Base-by-base conservation (phyloP, 306 rosid species). In the Leucaena leucocephala region DNA sequence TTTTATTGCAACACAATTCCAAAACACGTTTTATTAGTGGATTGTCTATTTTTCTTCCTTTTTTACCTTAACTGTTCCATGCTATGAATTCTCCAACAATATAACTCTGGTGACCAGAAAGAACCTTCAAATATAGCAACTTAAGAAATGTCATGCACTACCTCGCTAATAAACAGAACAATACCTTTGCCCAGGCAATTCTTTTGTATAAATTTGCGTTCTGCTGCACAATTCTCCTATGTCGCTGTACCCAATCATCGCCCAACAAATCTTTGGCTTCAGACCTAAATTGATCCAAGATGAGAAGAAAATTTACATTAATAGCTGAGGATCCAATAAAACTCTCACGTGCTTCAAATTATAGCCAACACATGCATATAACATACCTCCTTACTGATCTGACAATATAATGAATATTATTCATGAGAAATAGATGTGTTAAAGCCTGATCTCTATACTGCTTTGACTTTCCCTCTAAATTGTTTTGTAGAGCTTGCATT, bases 251-350 rank as follows among this genome's bases (percentile, higher is more conserved):
- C 99, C 99, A 95, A 76, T 95, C 99, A 82, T 95, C 99, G 49
- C 99, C 99, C 42, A 95, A 91, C 84, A 93, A 87, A 89, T 95
- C 99, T 88, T 95, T 95, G 82, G 99, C 99, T 86, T 95, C 99
- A 77, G 99, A 93, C 82, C 99, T 95, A 73, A 86, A 84, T 76
- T 68, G 49, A 72, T 42, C 76, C 34, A 75, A 14, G 70, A 65
- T 73, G 16, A 58, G 21, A 45, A 72, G 44, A 74, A 55, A 70
- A 55, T 48, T 50, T 52, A 80, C 27, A 43, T 64, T 48, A 46
- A 17, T 39, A 45, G 66, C 44, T 67, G 17, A 36, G 70, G 21
- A 82, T 50, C 55, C 57, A 78, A 81, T 38, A 78, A 61, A 66
- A 46, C 33, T 73, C 21, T 46, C 8, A 78, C 13, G 78, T 35